Base-by-base conservation (phyloP, 78 protist genomes). In the Dictyostelium capitatum region DNA sequence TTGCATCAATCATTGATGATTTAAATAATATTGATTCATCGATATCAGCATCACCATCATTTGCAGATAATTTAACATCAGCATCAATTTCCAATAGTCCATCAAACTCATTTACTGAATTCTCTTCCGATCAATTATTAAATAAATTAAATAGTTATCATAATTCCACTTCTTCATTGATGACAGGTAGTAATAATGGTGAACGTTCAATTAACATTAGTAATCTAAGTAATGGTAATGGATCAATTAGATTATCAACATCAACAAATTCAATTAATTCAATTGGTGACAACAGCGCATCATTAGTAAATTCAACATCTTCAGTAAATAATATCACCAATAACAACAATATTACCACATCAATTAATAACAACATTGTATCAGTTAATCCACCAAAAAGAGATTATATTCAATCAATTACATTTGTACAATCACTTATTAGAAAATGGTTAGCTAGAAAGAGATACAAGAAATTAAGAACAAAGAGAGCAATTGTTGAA, bases 401-500 rank as follows among this genome's bases (percentile, higher is more conserved):
- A 17, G 62, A 43, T 5, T 53, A 74, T 14, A 6, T 84, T 23
- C 65, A 53, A 77, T 75, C 69, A 10, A 51, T 87, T 5, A 65
- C 73, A 14, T 28, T 75, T 20, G 84, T 87, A 17, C 93, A 87
- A 65, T 74, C 93, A 28, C 50, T 54, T 3, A 79, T 77, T 14
- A 37, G 79, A n/a, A 74, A 79, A 87, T 87, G 79, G 75, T 64
- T 72, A 30, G 83, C 79, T 12, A 80, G 72, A 48, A 25, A 64
- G 54, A 32, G 53, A 56, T 87, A 59, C n/a, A 87, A 87, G 50
- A 74, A 65, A 64, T 51, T 87, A 59, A 87, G 79, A 65, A 87
- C 83, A 30, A 87, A 87, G 70, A 87, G 93, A 77, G 72, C 82
- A 19, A 82, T 80, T 32, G 74, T 87, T n/a, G 80, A 46, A 12